Conservation (phyloP, 2,329 filamentous ascomycete genomes). For the Orbilia ellipsospora region DNA sequence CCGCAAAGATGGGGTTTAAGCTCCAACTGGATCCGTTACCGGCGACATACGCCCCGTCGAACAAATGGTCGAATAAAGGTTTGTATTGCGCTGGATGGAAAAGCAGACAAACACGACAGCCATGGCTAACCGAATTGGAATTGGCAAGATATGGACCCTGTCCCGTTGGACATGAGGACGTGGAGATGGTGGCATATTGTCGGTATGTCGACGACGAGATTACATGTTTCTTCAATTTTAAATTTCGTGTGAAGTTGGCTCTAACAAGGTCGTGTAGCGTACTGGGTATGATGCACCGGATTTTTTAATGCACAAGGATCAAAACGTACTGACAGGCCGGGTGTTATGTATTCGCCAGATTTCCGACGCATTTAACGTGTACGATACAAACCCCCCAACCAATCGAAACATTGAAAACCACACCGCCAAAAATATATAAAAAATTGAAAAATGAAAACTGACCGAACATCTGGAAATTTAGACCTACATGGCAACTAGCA, state of each 20-base stretch:
- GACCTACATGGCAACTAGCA: conserved; percentile 53
- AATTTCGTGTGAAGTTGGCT: conserved; percentile 34
- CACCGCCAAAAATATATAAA: neutral
- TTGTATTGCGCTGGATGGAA: conserved; percentile 2
- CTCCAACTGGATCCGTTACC: conserved; percentile 52
- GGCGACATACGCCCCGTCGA: conserved; percentile 53
- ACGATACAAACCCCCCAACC: conserved; percentile 11
- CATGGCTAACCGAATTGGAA: conserved; percentile 51
- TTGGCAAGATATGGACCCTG: conserved; percentile 53
- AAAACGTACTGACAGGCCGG: too few species aligned
- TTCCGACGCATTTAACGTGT: conserved; percentile 54
- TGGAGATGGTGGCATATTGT: conserved; percentile 65
- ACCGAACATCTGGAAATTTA: conserved; percentile 17
- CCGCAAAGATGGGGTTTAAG: conserved; percentile 35
- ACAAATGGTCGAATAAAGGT: conserved; percentile 56
- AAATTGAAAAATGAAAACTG: conserved; percentile 14
- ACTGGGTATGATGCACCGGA: conserved; percentile 36
- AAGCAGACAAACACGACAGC: conserved; percentile 18
- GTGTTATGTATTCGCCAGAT: conserved; percentile 24
- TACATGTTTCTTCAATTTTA: neutral
- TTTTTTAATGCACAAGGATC: neutral
- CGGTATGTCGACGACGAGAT: conserved; percentile 39
- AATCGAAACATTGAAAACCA: neutral
- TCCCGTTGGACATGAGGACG: conserved; percentile 64
- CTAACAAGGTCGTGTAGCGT: conserved; percentile 35